Base-by-base conservation (phyloP, 352 stramenopile genomes). In the Halophytophthora polymorphica region DNA sequence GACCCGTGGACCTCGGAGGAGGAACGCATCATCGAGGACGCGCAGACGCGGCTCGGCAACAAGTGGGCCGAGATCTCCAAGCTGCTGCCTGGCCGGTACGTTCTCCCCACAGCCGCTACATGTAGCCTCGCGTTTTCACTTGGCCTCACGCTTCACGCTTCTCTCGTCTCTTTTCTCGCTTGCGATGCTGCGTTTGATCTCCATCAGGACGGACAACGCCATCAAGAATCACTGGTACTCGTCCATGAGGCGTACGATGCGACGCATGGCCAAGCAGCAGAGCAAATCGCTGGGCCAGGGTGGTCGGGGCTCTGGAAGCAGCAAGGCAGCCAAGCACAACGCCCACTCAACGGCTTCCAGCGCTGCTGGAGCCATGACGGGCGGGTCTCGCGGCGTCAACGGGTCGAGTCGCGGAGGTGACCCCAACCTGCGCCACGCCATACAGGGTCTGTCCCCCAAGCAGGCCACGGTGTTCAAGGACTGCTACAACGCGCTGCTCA, bases 51-150 rank as follows among this genome's bases (percentile, higher is more conserved):
- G 18, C 84, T 96, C 23, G 96, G 97, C 15, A 99, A 99, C 76
- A 95, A 98, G 48, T 99, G 97, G 97, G 93, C 93, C 7, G 93
- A 98, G 68, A 99, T 99, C 66, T 96, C 96, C 28, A 99, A 99
- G 61, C 74, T 96, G 0, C 71, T 99, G 8, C 94, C 95, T 38
- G 96, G 96, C 23, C 72, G 82, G 77, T 90, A 56, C n/a, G 53
- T 52, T 36, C n/a, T n/a, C n/a, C n/a, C n/a, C n/a, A n/a, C n/a
- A n/a, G n/a, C n/a, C n/a, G 13, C 7, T 35, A 28, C 28, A 28
- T 45, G 3, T n/a, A 31, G 10, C n/a, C 7, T 31, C n/a, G 35
- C n/a, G n/a, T n/a, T n/a, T n/a, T n/a, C n/a, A n/a, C n/a, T n/a
- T n/a, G n/a, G n/a, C n/a, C n/a, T n/a, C n/a, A 37, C 15, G 33